Evolutionary conservation across 768 basidiomycete genomes (phyloP), one percentile per base, ranked within the genome.

Genomic region (Amanita inopinata): DNA sequence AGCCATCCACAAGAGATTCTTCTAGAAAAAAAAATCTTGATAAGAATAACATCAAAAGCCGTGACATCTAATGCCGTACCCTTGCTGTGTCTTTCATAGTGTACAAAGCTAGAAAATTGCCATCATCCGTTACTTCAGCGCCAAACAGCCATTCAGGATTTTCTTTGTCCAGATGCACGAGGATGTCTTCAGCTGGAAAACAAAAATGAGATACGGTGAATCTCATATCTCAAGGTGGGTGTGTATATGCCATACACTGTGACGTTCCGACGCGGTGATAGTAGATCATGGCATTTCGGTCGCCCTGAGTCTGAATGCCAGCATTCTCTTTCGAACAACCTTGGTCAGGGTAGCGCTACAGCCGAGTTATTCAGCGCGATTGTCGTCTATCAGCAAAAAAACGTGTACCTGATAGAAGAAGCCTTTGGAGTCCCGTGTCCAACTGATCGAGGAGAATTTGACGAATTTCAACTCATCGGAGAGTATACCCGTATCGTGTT

Each of bases 351-450:
- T 73, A 85, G 11, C 84, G 73, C 68, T 71, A 32, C 20, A 65
- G 3, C n/a, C 31, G 18, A 10, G 14, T n/a, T 14, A 33, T 12
- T 42, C n/a, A 42, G 39, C n/a, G n/a, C n/a, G n/a, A n/a, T n/a
- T n/a, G n/a, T n/a, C n/a, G n/a, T n/a, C n/a, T n/a, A n/a, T n/a
- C n/a, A n/a, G n/a, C n/a, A n/a, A n/a, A n/a, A n/a, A 18, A 18
- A 0, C 15, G 32, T 47, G 20, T 49, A 67, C 69, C 67, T 88
- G 86, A 56, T 91, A 91, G 61, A 90, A 86, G 60, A 90, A 87
- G 1, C 88, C 87, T 47, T 77, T 79, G 42, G 76, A 80, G 59
- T 89, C 84, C 43, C 76, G 74, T 3, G 78, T 78, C 88, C 87
- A 90, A 19, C 67, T 64, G 32, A 88, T 68, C 8, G 65, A 59